Evolutionary conservation across 2,329 filamentous ascomycete species (phyloP).

Genomic region (Chrysoporthe deuterocubensis): DNA sequence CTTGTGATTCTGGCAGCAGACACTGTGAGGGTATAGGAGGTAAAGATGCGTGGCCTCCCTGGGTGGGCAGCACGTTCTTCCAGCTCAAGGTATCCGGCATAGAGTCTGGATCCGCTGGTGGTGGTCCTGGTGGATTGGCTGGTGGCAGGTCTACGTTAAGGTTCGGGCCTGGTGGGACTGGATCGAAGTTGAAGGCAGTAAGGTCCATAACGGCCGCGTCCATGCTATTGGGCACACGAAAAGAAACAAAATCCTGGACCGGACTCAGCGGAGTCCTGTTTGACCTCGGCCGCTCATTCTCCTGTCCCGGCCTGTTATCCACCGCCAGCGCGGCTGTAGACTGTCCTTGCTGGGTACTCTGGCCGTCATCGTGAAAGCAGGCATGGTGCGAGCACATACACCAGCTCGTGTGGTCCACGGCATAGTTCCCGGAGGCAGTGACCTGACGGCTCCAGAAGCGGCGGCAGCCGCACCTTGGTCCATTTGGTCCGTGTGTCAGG

Average conservation of each 20-base stretch:
- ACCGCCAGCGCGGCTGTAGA: constrained; percentile 9
- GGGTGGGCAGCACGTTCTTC: constrained; percentile 48
- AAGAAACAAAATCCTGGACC: constrained; percentile 48
- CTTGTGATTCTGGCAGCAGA: constrained; percentile 52
- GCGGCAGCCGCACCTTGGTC: constrained; percentile 61
- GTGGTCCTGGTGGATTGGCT: constrained; percentile 9
- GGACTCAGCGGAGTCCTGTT: constrained; percentile 58
- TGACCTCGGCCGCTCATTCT: constrained; percentile 55
- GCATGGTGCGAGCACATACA: constrained; percentile 69
- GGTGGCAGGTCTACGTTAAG: constrained; percentile 32
- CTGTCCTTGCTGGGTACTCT: constrained; percentile 33
- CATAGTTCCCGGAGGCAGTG: constrained; percentile 37
- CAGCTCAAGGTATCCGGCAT: constrained; percentile 62
- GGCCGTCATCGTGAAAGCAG: constrained; percentile 61
- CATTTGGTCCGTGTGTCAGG: constrained; percentile 54
- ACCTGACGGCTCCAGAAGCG: constrained; percentile 60
- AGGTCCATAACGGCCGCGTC: constrained; percentile 49
- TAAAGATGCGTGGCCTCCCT: constrained; percentile 41
- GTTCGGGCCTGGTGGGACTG: constrained; percentile 41
- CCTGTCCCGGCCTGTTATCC: constrained; percentile 43
- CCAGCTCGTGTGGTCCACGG: constrained; percentile 51
- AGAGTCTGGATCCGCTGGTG: constrained; percentile 36
- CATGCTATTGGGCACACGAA: constrained; percentile 44
- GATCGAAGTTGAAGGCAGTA: constrained; percentile 36
- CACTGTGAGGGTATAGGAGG: constrained; percentile 56